A percentile compares a stretch with the other conserved stretches of the same genome.
Conservation (phyloP, 345 rosid species). For the Lumnitzera racemosa region DNA sequence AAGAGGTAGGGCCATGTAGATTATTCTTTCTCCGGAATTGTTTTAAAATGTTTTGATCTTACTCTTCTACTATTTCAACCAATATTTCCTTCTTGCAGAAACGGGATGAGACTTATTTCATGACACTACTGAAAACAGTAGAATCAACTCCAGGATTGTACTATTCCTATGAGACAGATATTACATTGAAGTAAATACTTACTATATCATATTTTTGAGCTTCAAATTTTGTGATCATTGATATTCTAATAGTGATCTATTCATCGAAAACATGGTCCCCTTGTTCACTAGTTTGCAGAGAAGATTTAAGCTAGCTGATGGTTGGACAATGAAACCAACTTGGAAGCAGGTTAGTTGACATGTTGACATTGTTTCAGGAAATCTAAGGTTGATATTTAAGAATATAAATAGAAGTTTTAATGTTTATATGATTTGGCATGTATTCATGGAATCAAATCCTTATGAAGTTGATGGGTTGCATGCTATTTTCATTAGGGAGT, state of each 20-base stretch:
- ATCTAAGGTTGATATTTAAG: no score
- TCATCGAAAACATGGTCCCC: slow-evolving; percentile 5
- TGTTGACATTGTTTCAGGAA: background rate
- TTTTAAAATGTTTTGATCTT: background rate
- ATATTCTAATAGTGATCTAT: background rate
- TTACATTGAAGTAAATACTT: slow-evolving; percentile 73
- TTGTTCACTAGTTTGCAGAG: slow-evolving; percentile 63
- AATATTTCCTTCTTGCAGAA: slow-evolving; percentile 45
- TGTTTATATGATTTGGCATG: no score
- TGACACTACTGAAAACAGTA: slow-evolving; percentile 61
- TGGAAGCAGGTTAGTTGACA: slow-evolving; percentile 78
- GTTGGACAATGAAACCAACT: slow-evolving; percentile 75
- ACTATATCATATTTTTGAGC: slow-evolving; percentile 4
- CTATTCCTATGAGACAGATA: slow-evolving; percentile 84
- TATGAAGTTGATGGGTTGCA: no score
- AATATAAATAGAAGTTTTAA: no score
- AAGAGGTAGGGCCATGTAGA: slow-evolving; percentile 52
- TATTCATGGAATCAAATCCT: no score
- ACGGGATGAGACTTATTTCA: slow-evolving; percentile 71
- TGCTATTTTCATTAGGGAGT: no score
- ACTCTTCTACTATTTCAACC: background rate
- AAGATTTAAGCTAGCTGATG: slow-evolving; percentile 77
- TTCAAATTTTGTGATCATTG: background rate
- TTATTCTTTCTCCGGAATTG: background rate
- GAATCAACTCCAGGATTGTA: slow-evolving; percentile 86